Evolutionary conservation across 78 protist genomes (phyloP).

Genomic region (Emiliania huxleyi): DNA sequence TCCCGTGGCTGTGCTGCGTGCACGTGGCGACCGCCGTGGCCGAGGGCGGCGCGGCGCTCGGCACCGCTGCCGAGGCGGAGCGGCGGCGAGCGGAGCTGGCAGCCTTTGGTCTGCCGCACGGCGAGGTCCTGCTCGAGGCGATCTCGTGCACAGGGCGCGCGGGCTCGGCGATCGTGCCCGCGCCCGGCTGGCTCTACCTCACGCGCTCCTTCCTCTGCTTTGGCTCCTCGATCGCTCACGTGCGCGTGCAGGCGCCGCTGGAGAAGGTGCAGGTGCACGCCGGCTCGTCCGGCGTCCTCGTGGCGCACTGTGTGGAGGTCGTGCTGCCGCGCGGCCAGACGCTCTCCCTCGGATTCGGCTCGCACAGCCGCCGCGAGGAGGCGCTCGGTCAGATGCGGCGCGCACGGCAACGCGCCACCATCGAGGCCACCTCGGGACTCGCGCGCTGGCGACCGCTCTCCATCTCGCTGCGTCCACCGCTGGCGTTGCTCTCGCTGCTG

Average conservation of each 20-base stretch:
- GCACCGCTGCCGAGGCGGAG: neutral
- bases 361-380: neutral
- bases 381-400: neutral
- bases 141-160: neutral
- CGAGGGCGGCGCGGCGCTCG: neutral
- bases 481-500: neutral
- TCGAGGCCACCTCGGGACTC: neutral
- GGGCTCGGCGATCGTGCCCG: neutral
- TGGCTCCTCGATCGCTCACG: neutral
- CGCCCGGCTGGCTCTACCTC: neutral
- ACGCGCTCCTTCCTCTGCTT: neutral
- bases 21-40: too few species aligned
- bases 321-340: neutral
- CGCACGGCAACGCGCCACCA: neutral
- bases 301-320: neutral
- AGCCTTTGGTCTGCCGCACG: neutral
- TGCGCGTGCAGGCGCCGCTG: neutral
- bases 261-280: neutral
- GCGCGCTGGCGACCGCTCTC: neutral
- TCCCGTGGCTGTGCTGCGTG: too few species aligned
- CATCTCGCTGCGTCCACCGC: neutral
- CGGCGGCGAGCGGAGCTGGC: neutral
- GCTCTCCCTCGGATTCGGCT: neutral
- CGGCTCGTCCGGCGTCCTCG: neutral
- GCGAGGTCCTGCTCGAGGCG: neutral